Evolutionary conservation across 2,329 filamentous ascomycete species (phyloP).

Genomic region (Thelonectria discophora): DNA sequence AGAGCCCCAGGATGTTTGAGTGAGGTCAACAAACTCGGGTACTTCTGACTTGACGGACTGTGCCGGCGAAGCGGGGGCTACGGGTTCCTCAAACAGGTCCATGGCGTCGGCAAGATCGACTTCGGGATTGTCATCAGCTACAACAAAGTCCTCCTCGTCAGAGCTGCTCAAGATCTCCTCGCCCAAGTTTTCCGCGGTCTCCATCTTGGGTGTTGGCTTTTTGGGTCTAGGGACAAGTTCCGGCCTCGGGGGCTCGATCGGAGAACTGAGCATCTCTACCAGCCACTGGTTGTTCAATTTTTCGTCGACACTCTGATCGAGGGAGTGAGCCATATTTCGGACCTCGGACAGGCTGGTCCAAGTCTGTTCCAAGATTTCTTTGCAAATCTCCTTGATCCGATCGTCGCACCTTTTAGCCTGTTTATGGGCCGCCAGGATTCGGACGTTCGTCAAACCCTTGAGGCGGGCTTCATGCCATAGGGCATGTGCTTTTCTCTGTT

Average conservation of each 20-base stretch:
- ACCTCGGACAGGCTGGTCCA: slow-evolving; percentile 66
- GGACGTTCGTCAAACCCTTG: slow-evolving; percentile 44
- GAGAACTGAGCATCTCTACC: slow-evolving; percentile 55
- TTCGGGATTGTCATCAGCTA: slow-evolving; percentile 43
- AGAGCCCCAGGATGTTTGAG: slow-evolving; percentile 38
- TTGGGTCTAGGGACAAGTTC: slow-evolving; percentile 34
- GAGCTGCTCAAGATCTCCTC: slow-evolving; percentile 63
- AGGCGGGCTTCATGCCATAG: slow-evolving; percentile 69
- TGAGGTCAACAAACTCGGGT: slow-evolving; percentile 43
- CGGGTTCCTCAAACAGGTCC: slow-evolving; percentile 16
- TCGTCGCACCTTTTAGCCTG: slow-evolving; percentile 54
- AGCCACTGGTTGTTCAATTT: slow-evolving; percentile 63
- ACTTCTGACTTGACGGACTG: slow-evolving; percentile 34
- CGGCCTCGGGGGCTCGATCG: slow-evolving; percentile 50
- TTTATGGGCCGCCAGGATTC: slow-evolving; percentile 56
- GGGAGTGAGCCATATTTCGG: slow-evolving; percentile 60
- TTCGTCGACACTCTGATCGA: slow-evolving; percentile 73
- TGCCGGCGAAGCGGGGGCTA: not conserved
- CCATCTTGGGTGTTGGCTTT: slow-evolving; percentile 3
- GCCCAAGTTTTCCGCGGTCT: slow-evolving; percentile 36
- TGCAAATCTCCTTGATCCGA: slow-evolving; percentile 65
- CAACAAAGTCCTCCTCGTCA: slow-evolving; percentile 62
- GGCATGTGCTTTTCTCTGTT: slow-evolving; percentile 64
- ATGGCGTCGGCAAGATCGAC: slow-evolving; percentile 6
- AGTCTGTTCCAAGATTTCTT: slow-evolving; percentile 59